These are phyloP conservation scores for Poterioochromonas sp. DNA, from an alignment of 352 stramenopile species.

Conservation along the genomic window DNA sequence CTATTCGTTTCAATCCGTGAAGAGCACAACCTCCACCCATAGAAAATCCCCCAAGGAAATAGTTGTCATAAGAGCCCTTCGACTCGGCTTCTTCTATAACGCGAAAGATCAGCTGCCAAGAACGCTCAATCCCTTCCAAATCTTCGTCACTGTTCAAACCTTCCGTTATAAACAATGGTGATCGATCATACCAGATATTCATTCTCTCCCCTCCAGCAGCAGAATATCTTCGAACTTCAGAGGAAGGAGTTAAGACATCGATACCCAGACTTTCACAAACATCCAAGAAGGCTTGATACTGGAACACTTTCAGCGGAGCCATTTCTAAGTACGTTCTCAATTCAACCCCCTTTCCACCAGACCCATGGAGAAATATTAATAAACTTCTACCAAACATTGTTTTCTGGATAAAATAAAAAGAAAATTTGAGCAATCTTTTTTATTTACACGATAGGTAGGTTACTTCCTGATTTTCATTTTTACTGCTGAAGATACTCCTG, in stretches of 20 bases:
- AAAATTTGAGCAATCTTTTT: too few species aligned
- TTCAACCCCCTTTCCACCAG: conserved; percentile 1
- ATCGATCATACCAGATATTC: conserved; percentile 19
- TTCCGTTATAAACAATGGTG: background rate
- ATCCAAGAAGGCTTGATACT: background rate
- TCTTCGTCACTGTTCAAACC: background rate
- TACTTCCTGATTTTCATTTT: too few species aligned
- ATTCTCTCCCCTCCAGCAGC: background rate
- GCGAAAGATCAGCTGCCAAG: background rate
- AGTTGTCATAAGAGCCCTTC: background rate
- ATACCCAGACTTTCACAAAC: background rate
- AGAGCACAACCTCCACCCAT: conserved; percentile 16
- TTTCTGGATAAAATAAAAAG: too few species aligned
- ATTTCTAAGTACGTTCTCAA: background rate
- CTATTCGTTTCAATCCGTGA: background rate
- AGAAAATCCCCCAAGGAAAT: conserved; percentile 19
- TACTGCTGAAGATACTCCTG: too few species aligned
- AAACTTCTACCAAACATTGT: background rate
- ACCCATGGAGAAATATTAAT: conserved; percentile 19
- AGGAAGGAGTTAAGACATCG: conserved; percentile 13
- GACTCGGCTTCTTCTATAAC: background rate
- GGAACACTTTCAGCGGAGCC: background rate
- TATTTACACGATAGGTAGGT: too few species aligned
- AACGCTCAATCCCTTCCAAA: background rate
- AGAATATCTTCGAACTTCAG: background rate